A percentile compares a stretch with the other conserved stretches of the same genome.
These are phyloP conservation scores for Fusarium sambucinum DNA, from an alignment of 2,329 filamentous ascomycete species.

Conservation along the genomic window DNA sequence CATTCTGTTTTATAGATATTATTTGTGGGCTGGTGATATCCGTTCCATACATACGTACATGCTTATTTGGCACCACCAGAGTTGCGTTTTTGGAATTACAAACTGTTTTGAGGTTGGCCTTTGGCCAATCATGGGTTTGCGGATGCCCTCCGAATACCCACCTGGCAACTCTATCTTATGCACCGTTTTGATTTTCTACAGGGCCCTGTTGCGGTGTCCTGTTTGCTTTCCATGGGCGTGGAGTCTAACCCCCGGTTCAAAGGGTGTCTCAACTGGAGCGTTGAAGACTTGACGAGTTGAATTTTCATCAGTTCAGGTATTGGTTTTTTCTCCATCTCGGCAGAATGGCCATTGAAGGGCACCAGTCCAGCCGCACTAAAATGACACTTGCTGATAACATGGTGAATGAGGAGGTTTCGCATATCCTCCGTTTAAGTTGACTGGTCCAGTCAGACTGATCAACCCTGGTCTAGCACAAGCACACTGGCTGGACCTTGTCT, in stretches of 20 bases:
- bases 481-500: constrained; percentile 13
- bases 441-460: constrained; percentile 7
- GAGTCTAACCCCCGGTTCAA: constrained; percentile 31
- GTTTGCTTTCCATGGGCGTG: constrained; percentile 19
- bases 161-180: constrained; percentile 33
- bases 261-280: constrained; percentile 21
- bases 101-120: background rate
- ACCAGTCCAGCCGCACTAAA: constrained; percentile 20
- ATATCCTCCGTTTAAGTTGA: constrained; percentile 16
- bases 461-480: background rate
- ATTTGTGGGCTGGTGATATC: background rate
- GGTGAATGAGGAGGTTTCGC: constrained; percentile 20
- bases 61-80: constrained; percentile 3
- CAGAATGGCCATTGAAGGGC: constrained; percentile 3
- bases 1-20: background rate
- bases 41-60: background rate
- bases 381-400: constrained; percentile 23
- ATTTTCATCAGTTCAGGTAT: constrained; percentile 15
- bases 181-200: constrained; percentile 14
- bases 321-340: constrained; percentile 13
- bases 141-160: constrained; percentile 25
- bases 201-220: constrained; percentile 15
- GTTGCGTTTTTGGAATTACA: constrained; percentile 16
- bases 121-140: constrained; percentile 26
- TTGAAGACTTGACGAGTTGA: constrained; percentile 12